phyloP scores from a whole-genome alignment of 306 rosid genomes.

The Trifolium dubium region DNA sequence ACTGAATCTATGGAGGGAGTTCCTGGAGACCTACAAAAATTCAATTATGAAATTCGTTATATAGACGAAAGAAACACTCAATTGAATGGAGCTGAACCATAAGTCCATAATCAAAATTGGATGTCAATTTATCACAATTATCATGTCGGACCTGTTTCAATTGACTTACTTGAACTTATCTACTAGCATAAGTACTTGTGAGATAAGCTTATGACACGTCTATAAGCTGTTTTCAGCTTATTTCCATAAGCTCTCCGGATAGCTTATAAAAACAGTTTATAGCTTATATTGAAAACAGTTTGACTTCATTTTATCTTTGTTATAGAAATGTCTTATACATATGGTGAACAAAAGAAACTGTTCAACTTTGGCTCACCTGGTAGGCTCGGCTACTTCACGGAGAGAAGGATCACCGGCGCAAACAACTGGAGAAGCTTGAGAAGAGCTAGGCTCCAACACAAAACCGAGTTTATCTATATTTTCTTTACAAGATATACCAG shows the following conservation, averaged over 20 bases:
- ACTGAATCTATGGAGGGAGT: conserved; percentile 54
- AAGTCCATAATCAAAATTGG: neutral
- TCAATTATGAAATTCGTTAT: conserved; percentile 38
- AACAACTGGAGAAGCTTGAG: conserved; percentile 51
- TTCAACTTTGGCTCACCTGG: conserved; percentile 55
- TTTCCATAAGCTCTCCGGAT: neutral
- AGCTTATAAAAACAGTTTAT: neutral
- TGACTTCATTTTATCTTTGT: neutral
- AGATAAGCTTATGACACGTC: neutral
- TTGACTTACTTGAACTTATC: neutral
- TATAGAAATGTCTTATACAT: neutral
- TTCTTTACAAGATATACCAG: conserved; percentile 78
- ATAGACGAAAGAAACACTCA: conserved; percentile 11
- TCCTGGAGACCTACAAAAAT: conserved; percentile 62
- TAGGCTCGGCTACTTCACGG: conserved; percentile 49
- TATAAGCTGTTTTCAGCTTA: neutral
- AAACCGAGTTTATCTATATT: conserved; percentile 73
- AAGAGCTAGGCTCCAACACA: conserved; percentile 69
- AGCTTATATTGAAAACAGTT: neutral
- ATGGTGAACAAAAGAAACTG: conserved; percentile 34
- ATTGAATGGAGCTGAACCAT: conserved; percentile 23
- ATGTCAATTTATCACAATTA: conserved; percentile 2
- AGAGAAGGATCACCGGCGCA: conserved; percentile 55
- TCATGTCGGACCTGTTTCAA: neutral
- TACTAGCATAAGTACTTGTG: neutral